These are phyloP conservation scores for Myxozyma geophila DNA, from an alignment of 805 yeast species.

Conservation along the genomic window DNA sequence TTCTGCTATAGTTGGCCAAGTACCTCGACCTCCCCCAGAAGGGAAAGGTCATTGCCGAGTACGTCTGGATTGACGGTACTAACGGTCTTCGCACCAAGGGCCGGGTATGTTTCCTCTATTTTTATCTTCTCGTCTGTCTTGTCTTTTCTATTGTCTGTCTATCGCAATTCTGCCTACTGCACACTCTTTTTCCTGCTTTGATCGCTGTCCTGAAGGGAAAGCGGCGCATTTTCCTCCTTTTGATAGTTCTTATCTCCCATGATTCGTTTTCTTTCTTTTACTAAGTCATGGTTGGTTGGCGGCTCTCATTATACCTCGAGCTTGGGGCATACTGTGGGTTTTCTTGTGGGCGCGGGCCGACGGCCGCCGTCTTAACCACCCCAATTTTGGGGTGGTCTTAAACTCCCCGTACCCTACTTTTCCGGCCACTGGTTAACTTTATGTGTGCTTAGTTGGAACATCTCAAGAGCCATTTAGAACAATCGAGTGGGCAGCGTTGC, in stretches of 20 bases:
- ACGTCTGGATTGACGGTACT: constrained; percentile 95
- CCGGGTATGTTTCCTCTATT: constrained; percentile 43
- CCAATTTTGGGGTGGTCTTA: no score
- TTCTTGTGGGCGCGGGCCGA: not conserved
- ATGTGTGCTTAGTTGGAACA: not conserved
- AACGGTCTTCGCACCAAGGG: constrained; percentile 94
- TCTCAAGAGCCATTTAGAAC: not conserved
- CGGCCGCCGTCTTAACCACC: not conserved
- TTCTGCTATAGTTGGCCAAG: constrained; percentile 61
- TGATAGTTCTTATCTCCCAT: not conserved
- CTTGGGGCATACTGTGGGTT: no score
- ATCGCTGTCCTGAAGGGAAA: no score
- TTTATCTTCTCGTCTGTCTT: not conserved
- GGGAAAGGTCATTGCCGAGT: constrained; percentile 90
- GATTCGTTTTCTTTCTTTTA: no score
- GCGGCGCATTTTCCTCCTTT: not conserved
- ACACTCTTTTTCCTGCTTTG: not conserved
- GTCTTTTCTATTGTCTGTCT: not conserved
- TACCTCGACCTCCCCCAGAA: constrained; percentile 82
- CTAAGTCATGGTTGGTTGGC: no score
- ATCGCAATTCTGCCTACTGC: not conserved
- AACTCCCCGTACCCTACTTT: not conserved
- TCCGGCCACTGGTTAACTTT: not conserved
- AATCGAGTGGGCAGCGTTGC: no score
- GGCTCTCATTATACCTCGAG: no score